phyloP scores from a whole-genome alignment of 306 rosid species.

The Prunus campanulata region DNA sequence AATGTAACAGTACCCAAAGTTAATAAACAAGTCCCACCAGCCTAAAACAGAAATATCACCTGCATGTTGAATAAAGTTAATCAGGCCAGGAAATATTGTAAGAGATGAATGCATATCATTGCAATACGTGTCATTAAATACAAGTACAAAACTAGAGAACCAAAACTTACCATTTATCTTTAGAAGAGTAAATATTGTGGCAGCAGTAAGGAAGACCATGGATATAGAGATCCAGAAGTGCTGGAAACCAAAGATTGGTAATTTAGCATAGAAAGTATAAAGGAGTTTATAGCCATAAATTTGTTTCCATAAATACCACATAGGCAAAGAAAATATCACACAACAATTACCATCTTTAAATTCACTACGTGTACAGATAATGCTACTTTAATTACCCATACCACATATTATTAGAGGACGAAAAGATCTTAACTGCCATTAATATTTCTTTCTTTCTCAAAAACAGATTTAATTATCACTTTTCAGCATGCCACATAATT shows the following conservation, averaged over 20 bases:
- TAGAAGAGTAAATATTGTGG: slow-evolving; percentile 80
- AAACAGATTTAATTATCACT: neutral
- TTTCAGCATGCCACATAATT: neutral
- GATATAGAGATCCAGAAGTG: slow-evolving; percentile 99
- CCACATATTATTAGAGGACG: neutral
- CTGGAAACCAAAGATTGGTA: slow-evolving; percentile 43
- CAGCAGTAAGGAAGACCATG: slow-evolving; percentile 95
- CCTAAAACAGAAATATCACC: slow-evolving; percentile 88
- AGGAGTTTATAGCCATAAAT: neutral
- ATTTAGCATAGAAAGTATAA: slow-evolving; percentile 26
- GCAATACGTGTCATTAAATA: neutral
- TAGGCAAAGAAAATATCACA: neutral
- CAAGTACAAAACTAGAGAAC: slow-evolving; percentile 10
- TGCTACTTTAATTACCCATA: neutral
- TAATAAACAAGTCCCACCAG: slow-evolving; percentile 98
- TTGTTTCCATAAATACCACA: neutral
- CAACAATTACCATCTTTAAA: neutral
- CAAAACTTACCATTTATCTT: slow-evolving; percentile 77
- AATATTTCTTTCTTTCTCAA: neutral
- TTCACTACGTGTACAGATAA: neutral
- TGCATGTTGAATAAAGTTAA: slow-evolving; percentile 30
- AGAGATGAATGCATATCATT: neutral
- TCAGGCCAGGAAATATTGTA: neutral
- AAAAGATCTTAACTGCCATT: neutral
- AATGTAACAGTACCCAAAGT: slow-evolving; percentile 57